These are phyloP conservation scores for Yamadazyma phyllophila DNA, from an alignment of 805 yeast species.

Conservation along the genomic window DNA sequence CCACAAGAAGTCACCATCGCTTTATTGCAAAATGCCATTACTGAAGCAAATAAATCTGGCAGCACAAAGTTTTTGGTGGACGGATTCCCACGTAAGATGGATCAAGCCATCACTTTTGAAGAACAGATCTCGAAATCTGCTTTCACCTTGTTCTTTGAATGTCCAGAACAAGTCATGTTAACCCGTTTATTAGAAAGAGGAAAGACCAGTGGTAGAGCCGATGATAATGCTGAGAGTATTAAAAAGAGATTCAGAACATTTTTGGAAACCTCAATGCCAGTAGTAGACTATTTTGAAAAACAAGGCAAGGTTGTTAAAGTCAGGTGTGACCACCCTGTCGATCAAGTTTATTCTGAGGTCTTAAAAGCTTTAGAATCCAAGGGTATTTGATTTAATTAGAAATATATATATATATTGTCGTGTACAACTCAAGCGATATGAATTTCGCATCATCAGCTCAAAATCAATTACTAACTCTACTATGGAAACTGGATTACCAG, in stretches of 20 bases:
- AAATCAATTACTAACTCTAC: neutral
- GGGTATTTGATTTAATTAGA: constrained; percentile 21
- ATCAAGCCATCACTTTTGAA: constrained; percentile 94
- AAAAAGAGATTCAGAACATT: constrained; percentile 86
- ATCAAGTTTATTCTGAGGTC: constrained; percentile 70
- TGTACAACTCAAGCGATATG: neutral
- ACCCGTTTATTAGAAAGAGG: constrained; percentile 85
- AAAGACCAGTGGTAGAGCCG: constrained; percentile 90
- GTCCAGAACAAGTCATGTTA: constrained; percentile 82
- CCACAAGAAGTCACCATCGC: constrained; percentile 92
- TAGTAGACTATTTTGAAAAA: constrained; percentile 75
- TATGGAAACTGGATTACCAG: constrained; percentile 71
- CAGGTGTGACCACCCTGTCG: constrained; percentile 77
- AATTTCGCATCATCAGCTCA: constrained; percentile 1
- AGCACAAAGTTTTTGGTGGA: constrained; percentile 74
- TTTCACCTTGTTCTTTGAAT: constrained; percentile 73
- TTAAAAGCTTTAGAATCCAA: constrained; percentile 54
- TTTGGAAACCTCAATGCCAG: constrained; percentile 89
- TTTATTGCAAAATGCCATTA: constrained; percentile 75
- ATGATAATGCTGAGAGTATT: constrained; percentile 89
- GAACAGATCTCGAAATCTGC: constrained; percentile 66
- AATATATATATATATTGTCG: constrained; percentile 2
- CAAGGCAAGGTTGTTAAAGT: constrained; percentile 75
- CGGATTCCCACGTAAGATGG: constrained; percentile 98
- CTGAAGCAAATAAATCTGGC: constrained; percentile 48